phyloP scores from a whole-genome alignment of 352 stramenopile species.

The Globisporangium viniferum region DNA sequence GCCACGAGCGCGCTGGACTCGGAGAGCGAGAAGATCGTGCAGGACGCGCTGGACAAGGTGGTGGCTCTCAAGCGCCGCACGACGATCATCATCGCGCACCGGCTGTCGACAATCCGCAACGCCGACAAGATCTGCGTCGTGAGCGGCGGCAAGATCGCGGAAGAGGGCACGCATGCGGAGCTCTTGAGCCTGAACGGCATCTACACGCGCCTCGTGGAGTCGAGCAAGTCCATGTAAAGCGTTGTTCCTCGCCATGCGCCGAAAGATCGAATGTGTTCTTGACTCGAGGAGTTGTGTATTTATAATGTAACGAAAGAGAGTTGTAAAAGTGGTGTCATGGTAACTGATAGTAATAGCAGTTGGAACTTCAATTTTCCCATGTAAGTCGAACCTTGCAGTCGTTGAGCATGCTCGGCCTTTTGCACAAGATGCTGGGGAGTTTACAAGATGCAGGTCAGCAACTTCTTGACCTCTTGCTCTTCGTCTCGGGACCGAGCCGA shows the following conservation, averaged over 20 bases:
- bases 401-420: neutral
- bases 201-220: slow-evolving; percentile 21
- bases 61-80: slow-evolving; percentile 44
- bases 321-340: neutral
- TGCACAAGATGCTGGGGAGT: neutral
- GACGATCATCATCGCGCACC: slow-evolving; percentile 85
- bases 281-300: neutral
- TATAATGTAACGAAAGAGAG: neutral
- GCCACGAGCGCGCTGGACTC: slow-evolving; percentile 86
- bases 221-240: slow-evolving; percentile 1
- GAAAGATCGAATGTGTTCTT: neutral
- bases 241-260: neutral
- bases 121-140: slow-evolving; percentile 32
- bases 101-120: slow-evolving; percentile 55
- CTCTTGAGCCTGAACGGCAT: slow-evolving; percentile 19
- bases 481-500: slow-evolving; percentile 17
- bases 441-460: slow-evolving; percentile 23
- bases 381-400: neutral
- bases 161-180: slow-evolving; percentile 28
- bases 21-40: slow-evolving; percentile 69
- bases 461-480: slow-evolving; percentile 14
- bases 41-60: slow-evolving; percentile 28
- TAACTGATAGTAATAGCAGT: neutral
- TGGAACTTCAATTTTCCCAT: neutral
- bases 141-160: slow-evolving; percentile 21